Percentiles rank a stretch among this genome's conserved stretches.
Conservation (phyloP, 352 stramenopile genomes). For the Phytophthora hibernalis region DNA sequence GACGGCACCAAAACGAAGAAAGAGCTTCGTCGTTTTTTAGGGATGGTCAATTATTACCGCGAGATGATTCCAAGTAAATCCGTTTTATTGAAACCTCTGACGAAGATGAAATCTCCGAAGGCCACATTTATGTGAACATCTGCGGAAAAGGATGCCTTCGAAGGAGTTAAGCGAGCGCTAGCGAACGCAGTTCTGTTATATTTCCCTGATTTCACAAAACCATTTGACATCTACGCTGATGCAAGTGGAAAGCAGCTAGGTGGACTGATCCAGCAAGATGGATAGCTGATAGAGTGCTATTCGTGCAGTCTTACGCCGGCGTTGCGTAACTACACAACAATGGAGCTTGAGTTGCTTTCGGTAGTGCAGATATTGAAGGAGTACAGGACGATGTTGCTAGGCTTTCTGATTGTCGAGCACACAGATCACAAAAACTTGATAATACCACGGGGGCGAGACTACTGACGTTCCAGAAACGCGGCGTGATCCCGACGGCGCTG, state of each 20-base stretch:
- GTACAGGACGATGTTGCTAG: slow-evolving; percentile 13
- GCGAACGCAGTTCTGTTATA: slow-evolving; percentile 1
- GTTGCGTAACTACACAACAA: too few species aligned
- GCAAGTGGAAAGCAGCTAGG: slow-evolving; percentile 13
- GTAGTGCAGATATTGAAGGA: slow-evolving; percentile 20
- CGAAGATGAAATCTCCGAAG: slow-evolving; percentile 1
- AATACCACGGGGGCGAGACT: background rate
- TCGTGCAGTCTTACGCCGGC: too few species aligned
- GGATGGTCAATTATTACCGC: too few species aligned
- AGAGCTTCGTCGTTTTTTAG: slow-evolving; percentile 5
- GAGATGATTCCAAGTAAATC: slow-evolving; percentile 14
- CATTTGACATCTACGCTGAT: slow-evolving; percentile 13
- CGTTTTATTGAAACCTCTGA: background rate
- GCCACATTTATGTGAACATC: slow-evolving; percentile 5
- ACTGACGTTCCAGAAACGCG: slow-evolving; percentile 8
- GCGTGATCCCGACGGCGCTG: background rate
- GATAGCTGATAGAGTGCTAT: too few species aligned
- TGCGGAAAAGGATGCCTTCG: slow-evolving; percentile 10
- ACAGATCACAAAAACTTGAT: slow-evolving; percentile 23
- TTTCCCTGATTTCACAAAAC: slow-evolving; percentile 17
- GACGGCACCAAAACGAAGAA: background rate
- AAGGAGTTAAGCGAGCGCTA: slow-evolving; percentile 1
- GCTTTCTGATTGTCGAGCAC: slow-evolving; percentile 13
- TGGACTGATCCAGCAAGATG: too few species aligned
- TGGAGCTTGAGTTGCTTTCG: slow-evolving; percentile 12